Percentiles rank a stretch among this genome's conserved stretches.
Evolutionary conservation across 768 basidiomycete genomes (phyloP).

Genomic region (Xerocomus potaroensis): DNA sequence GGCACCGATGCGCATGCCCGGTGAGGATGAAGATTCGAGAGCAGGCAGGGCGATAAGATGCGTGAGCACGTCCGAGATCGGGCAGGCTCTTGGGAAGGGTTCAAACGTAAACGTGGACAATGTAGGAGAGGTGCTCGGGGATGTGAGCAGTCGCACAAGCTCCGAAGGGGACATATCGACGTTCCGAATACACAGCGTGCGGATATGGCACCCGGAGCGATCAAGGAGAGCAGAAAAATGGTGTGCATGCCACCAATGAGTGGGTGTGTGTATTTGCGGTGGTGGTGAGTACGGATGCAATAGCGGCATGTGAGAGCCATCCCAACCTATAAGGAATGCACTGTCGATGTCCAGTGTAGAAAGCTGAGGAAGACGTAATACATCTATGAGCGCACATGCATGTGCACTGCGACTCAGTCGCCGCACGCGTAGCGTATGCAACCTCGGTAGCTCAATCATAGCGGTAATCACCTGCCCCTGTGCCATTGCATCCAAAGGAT

Average conservation of each 20-base stretch:
- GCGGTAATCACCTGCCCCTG: slow-evolving; percentile 1
- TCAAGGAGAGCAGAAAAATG: slow-evolving; percentile 22
- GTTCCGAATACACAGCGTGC: slow-evolving; percentile 16
- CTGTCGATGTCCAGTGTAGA: slow-evolving; percentile 20
- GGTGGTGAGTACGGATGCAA: slow-evolving; percentile 12
- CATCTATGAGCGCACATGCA: slow-evolving; percentile 17
- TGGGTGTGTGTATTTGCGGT: background rate
- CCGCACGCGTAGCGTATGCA: slow-evolving; percentile 23
- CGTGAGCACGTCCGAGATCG: slow-evolving; percentile 15
- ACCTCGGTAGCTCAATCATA: slow-evolving; percentile 14
- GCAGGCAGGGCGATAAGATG: slow-evolving; percentile 3
- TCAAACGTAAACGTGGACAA: slow-evolving; percentile 22
- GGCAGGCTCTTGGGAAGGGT: slow-evolving; percentile 18
- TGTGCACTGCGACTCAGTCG: slow-evolving; percentile 17
- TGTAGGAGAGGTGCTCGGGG: slow-evolving; percentile 14
- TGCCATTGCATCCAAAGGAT: slow-evolving; percentile 6
- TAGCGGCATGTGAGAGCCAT: background rate
- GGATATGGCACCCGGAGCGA: slow-evolving; percentile 19
- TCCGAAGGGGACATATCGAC: slow-evolving; percentile 23
- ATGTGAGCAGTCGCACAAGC: slow-evolving; percentile 16
- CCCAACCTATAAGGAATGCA: slow-evolving; percentile 18
- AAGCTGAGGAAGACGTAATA: slow-evolving; percentile 21
- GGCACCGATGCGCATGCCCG: background rate
- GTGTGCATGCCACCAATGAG: slow-evolving; percentile 19
- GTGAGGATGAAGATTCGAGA: background rate